Base-by-base conservation (phyloP, 805 yeast species). In the Candida rishiriensis region DNA sequence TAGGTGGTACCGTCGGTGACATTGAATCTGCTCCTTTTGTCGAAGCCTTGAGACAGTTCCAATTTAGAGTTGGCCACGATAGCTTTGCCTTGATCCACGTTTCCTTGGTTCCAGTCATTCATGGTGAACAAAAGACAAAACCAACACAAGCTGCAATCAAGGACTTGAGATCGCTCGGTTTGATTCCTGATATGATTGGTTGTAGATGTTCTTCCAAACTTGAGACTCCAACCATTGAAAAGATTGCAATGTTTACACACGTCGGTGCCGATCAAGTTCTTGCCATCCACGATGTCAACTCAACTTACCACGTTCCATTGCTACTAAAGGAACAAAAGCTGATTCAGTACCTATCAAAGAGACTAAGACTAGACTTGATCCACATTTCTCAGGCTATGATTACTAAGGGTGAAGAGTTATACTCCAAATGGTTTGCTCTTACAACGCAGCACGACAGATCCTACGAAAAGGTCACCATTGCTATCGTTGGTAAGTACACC, bases 1-100 rank as follows among this genome's bases (percentile, higher is more conserved):
- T 93, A 48, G 99, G 99, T 66, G 99, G 99, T 66, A 93, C 99
- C 29, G 99, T 93, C 47, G 99, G 99, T 63, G 99, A 93, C 65
- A 93, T 93, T 60, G 99, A 93, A 73, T 81, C 91, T 63, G 99
- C 98, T 42, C 99, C 99, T 26, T 93, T 93, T 55, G 97, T 93
- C 44, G 99, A 93, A 73, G 99, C 99, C 21, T 79, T 93, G 52
- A 86, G 99, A 75, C 99, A 93, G 71, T 93, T 93, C 72, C 99
- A 93, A 74, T 93, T 93, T 72, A 82, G 96, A 63, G 98, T 91
- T 49, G 98, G 98, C 15, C 71, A 74, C 46, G 96, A 88, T 53
- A 93, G 88, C 70, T 93, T 93, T 69, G 95, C 97, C 15, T 76
- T 93, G 63, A 88, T 91, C 59, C 99, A 93, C 59, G 99, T 93